Conservation (phyloP, 306 rosid genomes). For the Benincasa hispida region DNA sequence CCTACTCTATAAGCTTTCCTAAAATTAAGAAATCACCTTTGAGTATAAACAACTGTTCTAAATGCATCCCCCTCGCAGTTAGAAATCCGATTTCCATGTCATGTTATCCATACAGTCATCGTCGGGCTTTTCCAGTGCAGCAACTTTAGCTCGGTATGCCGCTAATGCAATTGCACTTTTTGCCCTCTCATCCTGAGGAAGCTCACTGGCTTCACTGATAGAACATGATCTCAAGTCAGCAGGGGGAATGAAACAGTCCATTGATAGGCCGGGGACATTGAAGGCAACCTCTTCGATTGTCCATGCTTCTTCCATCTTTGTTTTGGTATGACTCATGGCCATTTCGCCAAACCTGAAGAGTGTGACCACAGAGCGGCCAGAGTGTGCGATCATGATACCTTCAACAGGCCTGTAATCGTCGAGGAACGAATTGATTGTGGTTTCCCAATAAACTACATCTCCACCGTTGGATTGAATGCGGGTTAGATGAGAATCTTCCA, state of each 20-base stretch:
- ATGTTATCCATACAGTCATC: constrained; percentile 38
- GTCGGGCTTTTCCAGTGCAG: constrained; percentile 59
- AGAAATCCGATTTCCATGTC: constrained; percentile 78
- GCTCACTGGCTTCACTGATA: constrained; percentile 64
- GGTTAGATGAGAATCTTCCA: constrained; percentile 95
- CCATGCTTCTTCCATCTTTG: constrained; percentile 99
- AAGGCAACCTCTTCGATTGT: constrained; percentile 96
- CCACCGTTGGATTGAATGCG: constrained; percentile 87
- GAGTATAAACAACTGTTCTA: constrained; percentile 76
- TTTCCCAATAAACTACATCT: constrained; percentile 95
- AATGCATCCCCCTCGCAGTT: constrained; percentile 24
- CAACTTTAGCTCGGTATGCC: constrained; percentile 60
- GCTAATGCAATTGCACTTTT: constrained; percentile 36
- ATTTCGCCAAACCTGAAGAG: constrained; percentile 94
- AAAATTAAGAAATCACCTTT: constrained; percentile 47
- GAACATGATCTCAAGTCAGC: constrained; percentile 70
- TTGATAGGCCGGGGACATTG: constrained; percentile 76
- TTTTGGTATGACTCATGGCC: constrained; percentile 98
- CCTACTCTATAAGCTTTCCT: constrained; percentile 43
- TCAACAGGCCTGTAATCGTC: constrained; percentile 87
- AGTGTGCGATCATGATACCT: constrained; percentile 97
- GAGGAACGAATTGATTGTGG: constrained; percentile 89
- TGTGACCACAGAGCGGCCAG: constrained; percentile 86
- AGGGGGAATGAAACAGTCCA: constrained; percentile 97
- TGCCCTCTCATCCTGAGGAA: constrained; percentile 65